Base-by-base conservation (phyloP, 225 moss, liverwort and hornwort species). In the Takakia lepidozioides region DNA sequence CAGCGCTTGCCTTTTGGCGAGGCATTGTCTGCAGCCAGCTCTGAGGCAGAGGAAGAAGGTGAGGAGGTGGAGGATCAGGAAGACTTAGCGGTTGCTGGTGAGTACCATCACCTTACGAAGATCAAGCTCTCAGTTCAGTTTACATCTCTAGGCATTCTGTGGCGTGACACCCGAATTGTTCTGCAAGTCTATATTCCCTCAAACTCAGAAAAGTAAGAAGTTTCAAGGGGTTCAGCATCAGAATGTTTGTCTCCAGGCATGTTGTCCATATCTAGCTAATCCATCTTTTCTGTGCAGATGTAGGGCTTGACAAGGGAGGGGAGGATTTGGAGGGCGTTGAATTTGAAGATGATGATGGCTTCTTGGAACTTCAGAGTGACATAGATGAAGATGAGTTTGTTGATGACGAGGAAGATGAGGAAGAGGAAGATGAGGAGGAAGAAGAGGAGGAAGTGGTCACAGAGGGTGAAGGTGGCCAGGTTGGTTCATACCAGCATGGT, bases 321-420 rank as follows among this genome's bases (percentile, higher is more conserved):
- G 39, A 45, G 45, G 34, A 49, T 48, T 17, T 48, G 40, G 25
- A 51, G 56, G 30, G 22, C n/a, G 27, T 46, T 17, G 70, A 50
- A 25, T 21, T 54, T 29, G 65, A 74, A 10, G 63, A 73, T 8
- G 74, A 78, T 14, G 74, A 66, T 27, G 66, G 56, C 1, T 65
- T 78, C 43, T 20, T 78, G 19, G 71, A 71, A 55, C 68, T 83
- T 4, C 78, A 63, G 21, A 78, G 68, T 29, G 74, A 83, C 58
- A 43, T 58, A 14, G 71, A 75, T 28, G 47, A 69, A 25, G 72
- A 69, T 36, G 78, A 78, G 21, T 63, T 55, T 43, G 29, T 48
- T 26, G 55, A 63, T 42, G 55, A 63, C 4, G 63, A 63, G 20
- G 63, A 63, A 8, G 47, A 63, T 8, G 63, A 63, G 15, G 44